phyloP scores from a whole-genome alignment of 2,329 filamentous ascomycete species.

The Cladosporium austrohemisphaericum region DNA sequence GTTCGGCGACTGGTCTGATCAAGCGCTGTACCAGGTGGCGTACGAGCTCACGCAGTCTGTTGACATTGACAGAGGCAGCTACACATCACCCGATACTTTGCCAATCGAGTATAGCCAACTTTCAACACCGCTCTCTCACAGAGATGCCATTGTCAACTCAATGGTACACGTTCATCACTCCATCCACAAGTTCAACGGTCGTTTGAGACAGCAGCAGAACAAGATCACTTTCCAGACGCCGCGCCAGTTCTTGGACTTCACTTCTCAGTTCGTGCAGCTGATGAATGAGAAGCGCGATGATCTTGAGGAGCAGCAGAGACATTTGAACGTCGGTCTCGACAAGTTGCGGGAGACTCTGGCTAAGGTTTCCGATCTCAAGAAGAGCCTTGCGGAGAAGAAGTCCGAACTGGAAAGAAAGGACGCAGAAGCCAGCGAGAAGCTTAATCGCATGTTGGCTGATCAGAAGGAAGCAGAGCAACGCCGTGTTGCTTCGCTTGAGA shows the following conservation, averaged over 20 bases:
- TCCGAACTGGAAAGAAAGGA: constrained; percentile 89
- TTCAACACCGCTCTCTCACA: constrained; percentile 77
- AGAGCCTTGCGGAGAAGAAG: constrained; percentile 91
- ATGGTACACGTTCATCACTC: constrained; percentile 99
- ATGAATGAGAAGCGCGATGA: constrained; percentile 99
- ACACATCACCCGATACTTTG: constrained; percentile 81
- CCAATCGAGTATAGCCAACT: constrained; percentile 89
- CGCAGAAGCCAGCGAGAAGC: constrained; percentile 91
- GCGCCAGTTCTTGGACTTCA: constrained; percentile 95
- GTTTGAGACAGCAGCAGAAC: constrained; percentile 85
- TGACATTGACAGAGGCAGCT: constrained; percentile 85
- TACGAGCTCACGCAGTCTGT: constrained; percentile 95
- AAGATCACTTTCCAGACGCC: constrained; percentile 91
- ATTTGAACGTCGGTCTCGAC: constrained; percentile 96
- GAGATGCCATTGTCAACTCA: constrained; percentile 89
- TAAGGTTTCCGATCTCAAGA: constrained; percentile 89
- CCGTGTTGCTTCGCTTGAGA: constrained; percentile 81
- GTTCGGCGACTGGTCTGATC: constrained; percentile 99
- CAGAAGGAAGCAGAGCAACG: constrained; percentile 91
- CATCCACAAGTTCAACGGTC: constrained; percentile 81
- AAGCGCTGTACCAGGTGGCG: constrained; percentile 95
- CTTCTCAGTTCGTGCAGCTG: constrained; percentile 93
- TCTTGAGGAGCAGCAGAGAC: constrained; percentile 95
- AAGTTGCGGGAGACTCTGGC: constrained; percentile 95
- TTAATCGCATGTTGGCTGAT: constrained; percentile 95